Percentiles rank a stretch among this genome's conserved stretches.
Conservation (phyloP, 2,329 filamentous ascomycete species). For the Trichoderma simmonsii region DNA sequence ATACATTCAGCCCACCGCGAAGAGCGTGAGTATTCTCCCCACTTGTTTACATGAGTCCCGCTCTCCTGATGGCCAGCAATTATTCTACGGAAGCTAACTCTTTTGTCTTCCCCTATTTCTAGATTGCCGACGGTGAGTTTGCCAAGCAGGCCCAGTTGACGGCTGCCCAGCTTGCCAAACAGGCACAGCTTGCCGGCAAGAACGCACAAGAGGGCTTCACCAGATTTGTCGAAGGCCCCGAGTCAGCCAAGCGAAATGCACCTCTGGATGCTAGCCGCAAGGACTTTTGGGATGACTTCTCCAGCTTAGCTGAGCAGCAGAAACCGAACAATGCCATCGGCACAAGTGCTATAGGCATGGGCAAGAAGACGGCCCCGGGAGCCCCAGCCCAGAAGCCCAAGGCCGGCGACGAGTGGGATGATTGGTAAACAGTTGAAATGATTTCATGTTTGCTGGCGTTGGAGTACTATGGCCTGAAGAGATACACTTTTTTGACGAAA, state of each 20-base stretch:
- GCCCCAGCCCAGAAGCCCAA: conserved; percentile 40
- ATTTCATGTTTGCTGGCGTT: conserved; percentile 9
- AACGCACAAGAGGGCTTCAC: conserved; percentile 76
- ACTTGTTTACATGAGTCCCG: too few species aligned
- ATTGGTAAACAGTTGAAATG: conserved; percentile 50
- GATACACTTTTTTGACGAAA: conserved; percentile 15
- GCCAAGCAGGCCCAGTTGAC: conserved; percentile 63
- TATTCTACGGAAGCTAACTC: conserved; percentile 23
- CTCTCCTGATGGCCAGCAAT: background rate
- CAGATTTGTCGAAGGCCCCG: conserved; percentile 79
- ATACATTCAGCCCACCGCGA: conserved; percentile 87
- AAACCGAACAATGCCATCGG: conserved; percentile 51
- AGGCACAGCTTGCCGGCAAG: conserved; percentile 66
- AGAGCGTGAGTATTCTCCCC: conserved; percentile 26
- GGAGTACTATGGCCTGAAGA: conserved; percentile 25
- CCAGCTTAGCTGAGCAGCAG: conserved; percentile 60
- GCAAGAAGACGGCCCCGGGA: conserved; percentile 36
- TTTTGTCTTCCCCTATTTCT: background rate
- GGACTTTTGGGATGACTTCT: conserved; percentile 92
- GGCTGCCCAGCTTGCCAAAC: conserved; percentile 63
- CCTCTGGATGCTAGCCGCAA: conserved; percentile 64
- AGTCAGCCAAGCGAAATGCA: conserved; percentile 37
- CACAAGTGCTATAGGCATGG: conserved; percentile 58
- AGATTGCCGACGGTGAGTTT: conserved; percentile 79
- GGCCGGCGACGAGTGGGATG: conserved; percentile 60